Conservation (phyloP, 441 rosid genomes). For the Syzygium syzygioides region DNA sequence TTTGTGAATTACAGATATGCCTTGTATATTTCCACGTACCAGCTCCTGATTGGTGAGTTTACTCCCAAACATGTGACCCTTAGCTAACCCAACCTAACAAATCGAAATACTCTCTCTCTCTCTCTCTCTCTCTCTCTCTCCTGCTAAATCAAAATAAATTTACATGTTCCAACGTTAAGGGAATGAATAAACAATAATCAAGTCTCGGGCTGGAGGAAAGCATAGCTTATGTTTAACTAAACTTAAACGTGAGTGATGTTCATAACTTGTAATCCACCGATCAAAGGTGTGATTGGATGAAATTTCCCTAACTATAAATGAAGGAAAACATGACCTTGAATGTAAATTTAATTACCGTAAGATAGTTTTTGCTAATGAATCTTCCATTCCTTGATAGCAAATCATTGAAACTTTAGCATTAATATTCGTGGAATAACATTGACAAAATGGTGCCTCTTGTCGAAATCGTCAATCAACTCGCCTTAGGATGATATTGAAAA, state of each 20-base stretch:
- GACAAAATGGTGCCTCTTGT: not conserved
- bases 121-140: no score
- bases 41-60: not conserved
- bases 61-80: not conserved
- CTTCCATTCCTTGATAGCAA: not conserved
- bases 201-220: not conserved
- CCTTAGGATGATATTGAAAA: not conserved
- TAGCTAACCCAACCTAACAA: not conserved
- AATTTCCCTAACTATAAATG: not conserved
- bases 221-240: not conserved
- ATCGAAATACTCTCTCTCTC: not conserved
- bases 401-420: not conserved
- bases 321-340: not conserved
- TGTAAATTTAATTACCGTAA: not conserved
- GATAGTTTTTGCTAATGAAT: not conserved
- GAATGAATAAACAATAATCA: not conserved
- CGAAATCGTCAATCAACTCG: not conserved
- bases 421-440: not conserved
- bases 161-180: not conserved
- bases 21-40: not conserved
- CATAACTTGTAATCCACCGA: not conserved
- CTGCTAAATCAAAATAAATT: not conserved
- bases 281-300: not conserved
- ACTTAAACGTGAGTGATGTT: not conserved
- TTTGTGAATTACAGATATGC: not conserved